These are phyloP conservation scores for Astrocystis sublimbata DNA, from an alignment of 495 filamentous ascomycete species.

Conservation along the genomic window DNA sequence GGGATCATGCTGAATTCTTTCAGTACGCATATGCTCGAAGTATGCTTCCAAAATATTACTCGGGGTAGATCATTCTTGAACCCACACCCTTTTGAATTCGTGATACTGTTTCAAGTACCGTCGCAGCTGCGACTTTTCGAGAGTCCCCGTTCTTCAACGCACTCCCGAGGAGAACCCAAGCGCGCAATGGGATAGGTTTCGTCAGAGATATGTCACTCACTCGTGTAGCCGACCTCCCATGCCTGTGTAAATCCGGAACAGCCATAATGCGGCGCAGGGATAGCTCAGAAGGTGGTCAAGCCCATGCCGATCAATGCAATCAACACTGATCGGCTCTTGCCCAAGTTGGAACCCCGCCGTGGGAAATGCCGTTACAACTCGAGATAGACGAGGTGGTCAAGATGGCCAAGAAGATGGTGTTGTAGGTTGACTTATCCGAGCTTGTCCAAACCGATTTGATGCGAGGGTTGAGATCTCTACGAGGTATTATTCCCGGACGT, in stretches of 20 bases:
- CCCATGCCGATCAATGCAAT: conserved; percentile 7
- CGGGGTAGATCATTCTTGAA: neutral
- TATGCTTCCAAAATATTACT: no score
- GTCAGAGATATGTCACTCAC: conserved; percentile 6
- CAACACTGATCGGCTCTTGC: conserved; percentile 11
- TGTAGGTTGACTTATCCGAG: neutral
- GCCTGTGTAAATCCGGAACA: neutral
- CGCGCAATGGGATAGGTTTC: neutral
- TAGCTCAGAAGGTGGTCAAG: neutral
- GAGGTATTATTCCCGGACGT: neutral
- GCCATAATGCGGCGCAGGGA: neutral
- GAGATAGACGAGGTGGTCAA: conserved; percentile 1
- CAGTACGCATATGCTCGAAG: no score
- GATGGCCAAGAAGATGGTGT: no score
- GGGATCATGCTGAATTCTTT: neutral
- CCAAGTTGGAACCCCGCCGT: neutral
- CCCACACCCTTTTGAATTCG: neutral
- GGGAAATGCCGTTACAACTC: conserved; percentile 1
- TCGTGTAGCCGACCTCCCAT: neutral
- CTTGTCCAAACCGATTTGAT: no score
- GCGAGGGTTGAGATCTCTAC: neutral
- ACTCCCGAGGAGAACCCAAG: neutral
- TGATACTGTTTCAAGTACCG: neutral
- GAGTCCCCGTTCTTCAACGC: neutral
- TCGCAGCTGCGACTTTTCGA: neutral